Percentiles rank a stretch among this genome's conserved stretches.
Evolutionary conservation across 805 yeast genomes (phyloP).

Genomic region (Brettanomyces custersianus): DNA sequence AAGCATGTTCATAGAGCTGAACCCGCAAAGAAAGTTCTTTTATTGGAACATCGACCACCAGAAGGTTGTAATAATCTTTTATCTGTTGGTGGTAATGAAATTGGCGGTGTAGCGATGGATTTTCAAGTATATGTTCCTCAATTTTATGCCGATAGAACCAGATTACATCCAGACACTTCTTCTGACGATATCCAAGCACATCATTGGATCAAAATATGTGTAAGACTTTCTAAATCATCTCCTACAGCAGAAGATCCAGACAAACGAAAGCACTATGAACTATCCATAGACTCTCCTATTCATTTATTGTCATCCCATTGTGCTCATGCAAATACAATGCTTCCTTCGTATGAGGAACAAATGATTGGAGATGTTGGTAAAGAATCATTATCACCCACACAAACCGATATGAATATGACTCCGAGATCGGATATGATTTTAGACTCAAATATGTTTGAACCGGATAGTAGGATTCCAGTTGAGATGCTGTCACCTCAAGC

Average conservation of each 20-base stretch:
- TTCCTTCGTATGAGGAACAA: slow-evolving; percentile 55
- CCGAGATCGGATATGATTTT: slow-evolving; percentile 21
- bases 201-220: slow-evolving; percentile 91
- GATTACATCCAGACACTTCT: slow-evolving; percentile 80
- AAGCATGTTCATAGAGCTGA: slow-evolving; percentile 88
- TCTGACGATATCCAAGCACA: slow-evolving; percentile 73
- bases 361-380: slow-evolving; percentile 9
- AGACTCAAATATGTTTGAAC: slow-evolving; percentile 46
- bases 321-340: slow-evolving; percentile 68
- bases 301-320: slow-evolving; percentile 71
- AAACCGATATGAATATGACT: slow-evolving; percentile 20
- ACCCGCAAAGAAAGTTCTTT: slow-evolving; percentile 71
- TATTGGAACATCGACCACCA: slow-evolving; percentile 71
- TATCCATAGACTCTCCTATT: slow-evolving; percentile 90
- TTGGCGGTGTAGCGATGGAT: slow-evolving; percentile 71
- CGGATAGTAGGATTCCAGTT: slow-evolving; percentile 32
- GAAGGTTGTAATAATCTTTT: slow-evolving; percentile 39
- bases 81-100: slow-evolving; percentile 36
- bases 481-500: slow-evolving; percentile 59
- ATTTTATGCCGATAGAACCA: slow-evolving; percentile 43
- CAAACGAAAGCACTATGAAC: slow-evolving; percentile 86
- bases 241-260: slow-evolving; percentile 32
- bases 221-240: slow-evolving; percentile 66
- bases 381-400: slow-evolving; percentile 1
- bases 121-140: slow-evolving; percentile 83